Base-by-base conservation (phyloP, 2,329 filamentous ascomycete species). In the Clarireedia monteithiana region DNA sequence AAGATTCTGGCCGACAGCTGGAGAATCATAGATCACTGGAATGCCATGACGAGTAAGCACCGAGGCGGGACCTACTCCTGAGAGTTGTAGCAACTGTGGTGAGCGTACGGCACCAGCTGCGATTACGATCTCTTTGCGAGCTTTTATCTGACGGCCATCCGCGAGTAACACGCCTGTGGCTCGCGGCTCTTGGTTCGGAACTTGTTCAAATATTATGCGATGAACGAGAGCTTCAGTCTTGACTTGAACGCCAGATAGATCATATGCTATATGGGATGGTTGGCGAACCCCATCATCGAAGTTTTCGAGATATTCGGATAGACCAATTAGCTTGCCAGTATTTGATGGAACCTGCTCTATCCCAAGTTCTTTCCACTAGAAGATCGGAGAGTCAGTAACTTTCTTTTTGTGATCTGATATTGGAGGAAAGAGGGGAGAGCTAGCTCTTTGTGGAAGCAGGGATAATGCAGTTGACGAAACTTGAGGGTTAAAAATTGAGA, bases 321-420 rank as follows among this genome's bases (percentile, higher is more conserved):
- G 36, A 1, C 70, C 70, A 14, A 64, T 50, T 7, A 68, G 66
- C 6, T 59, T 50, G 0, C 71, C 71, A 2, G 52, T 51, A 48
- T 70, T 70, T 12, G 27, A n/a, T 7, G 50, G 26, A 36, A 59
- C 58, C 53, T 70, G 65, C 0, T 59, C 24, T 0, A 72, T 59
- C 5, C 72, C 71, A 64, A 40, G 6, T 65, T 64, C 48, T 12
- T 64, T 61, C 74, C 74, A 78, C 20, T 20, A 3, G 20, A 20
- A 20, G 20, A 20, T 3, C 20, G 20, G 20, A 20, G 20, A 20
- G 2, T 20, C 20, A 20, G 20, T 2, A 20, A 20, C 1, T 20
- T 20, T 20, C 20, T 20, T 20, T 20, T 20, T 20, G 20, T 20
- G 20, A 20, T 20, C 20, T 20, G 20, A 20, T 20, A 20, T 20